Base-by-base conservation (phyloP, 805 yeast genomes). In the Kodamaea leandrae region DNA sequence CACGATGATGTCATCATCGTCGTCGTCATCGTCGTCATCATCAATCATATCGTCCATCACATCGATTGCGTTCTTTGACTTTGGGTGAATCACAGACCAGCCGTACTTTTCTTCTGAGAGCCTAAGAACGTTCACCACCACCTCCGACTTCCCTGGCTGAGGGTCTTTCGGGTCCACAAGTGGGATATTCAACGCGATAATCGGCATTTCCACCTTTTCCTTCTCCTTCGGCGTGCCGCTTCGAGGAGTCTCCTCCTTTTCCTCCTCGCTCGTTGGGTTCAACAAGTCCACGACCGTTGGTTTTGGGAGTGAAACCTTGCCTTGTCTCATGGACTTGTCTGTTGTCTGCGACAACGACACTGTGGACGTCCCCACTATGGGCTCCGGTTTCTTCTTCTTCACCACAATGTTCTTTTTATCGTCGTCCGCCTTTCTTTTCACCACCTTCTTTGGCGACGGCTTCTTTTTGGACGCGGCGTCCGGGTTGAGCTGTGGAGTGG, bases 51-150 rank as follows among this genome's bases (percentile, higher is more conserved):
- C 76, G 46, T 68, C 76, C 64, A 77, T 57, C 20, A 72, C 66
- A 42, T 77, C 80, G 26, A 76, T 64, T 1, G 82, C 78, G 19
- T 77, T 75, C 39, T 78, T 70, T 4, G 84, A 78, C 44, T 77
- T 76, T 0, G 90, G 90, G 51, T 82, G 87, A 41, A 84, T 66
- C 2, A 68, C 74, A 24, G 78, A 78, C 77, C 83, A 86, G 3
- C 96, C 96, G 59, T 87, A 87, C 60, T 85, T 85, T 37, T 84
- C 88, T 54, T 87, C 95, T 4, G 91, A 85, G 40, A 84, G 62
- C 50, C 79, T 77, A 57, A 83, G 60, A 21, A 87, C 86, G 49
- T 87, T 86, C 48, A 86, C 72, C 3, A 84, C 79, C 1, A 80
- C 80, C 51, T 81, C 84, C 1, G 82, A 66, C 34, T 78, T 76